phyloP scores from a whole-genome alignment of 768 basidiomycete genomes.

The Heimioporus sp. region DNA sequence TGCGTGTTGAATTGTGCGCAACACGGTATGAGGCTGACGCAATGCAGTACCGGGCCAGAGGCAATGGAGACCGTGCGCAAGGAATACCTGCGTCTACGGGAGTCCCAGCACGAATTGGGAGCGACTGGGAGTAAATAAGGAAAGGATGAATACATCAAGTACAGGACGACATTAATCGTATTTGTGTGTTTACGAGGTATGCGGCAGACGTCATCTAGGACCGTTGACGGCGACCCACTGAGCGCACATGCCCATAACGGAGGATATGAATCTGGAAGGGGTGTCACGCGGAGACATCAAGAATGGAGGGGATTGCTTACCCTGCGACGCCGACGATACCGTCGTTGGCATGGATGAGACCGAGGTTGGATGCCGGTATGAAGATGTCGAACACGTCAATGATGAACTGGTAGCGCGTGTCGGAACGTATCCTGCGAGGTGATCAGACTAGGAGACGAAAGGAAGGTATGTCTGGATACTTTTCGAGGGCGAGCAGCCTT shows the following conservation, averaged over 20 bases:
- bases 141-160: constrained; percentile 4
- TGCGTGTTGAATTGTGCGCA: constrained; percentile 36
- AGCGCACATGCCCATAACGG: constrained; percentile 62
- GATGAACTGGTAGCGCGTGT: constrained; percentile 73
- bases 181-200: neutral
- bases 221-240: constrained; percentile 60
- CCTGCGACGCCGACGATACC: constrained; percentile 84
- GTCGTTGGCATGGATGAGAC: constrained; percentile 75
- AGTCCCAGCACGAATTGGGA: no score
- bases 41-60: constrained; percentile 63
- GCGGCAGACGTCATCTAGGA: constrained; percentile 33
- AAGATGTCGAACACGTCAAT: constrained; percentile 86
- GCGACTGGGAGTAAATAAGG: neutral
- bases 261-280: constrained; percentile 58
- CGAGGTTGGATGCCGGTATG: constrained; percentile 84
- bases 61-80: constrained; percentile 69
- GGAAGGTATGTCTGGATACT: constrained; percentile 36
- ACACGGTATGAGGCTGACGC: neutral
- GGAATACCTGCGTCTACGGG: constrained; percentile 71
- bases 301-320: constrained; percentile 43
- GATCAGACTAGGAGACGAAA: constrained; percentile 3
- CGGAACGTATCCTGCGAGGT: constrained; percentile 53
- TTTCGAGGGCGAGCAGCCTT: constrained; percentile 53
- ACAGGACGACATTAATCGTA: neutral
- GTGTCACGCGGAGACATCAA: constrained; percentile 1